These are phyloP conservation scores for Globisporangium uncinulatum DNA, from an alignment of 352 stramenopile species.

Conservation along the genomic window DNA sequence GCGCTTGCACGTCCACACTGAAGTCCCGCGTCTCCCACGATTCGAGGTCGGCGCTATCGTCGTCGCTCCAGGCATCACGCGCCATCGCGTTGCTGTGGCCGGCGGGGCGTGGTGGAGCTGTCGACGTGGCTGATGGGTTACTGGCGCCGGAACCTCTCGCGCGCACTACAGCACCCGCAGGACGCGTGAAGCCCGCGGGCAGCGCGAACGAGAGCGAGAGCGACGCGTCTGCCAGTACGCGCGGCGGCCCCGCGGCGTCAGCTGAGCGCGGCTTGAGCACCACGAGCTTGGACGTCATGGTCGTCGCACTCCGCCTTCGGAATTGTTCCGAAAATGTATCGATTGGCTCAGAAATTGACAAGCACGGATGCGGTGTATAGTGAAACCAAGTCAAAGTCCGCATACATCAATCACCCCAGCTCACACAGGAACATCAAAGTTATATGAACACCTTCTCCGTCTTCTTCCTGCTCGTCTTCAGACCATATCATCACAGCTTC, in stretches of 20 bases:
- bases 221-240: conserved; percentile 29
- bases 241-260: conserved; percentile 9
- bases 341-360: neutral
- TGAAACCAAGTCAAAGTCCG: neutral
- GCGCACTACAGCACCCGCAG: neutral
- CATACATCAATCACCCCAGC: no score
- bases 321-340: no score
- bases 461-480: no score
- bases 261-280: conserved; percentile 29
- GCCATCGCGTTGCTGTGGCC: neutral
- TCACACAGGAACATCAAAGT: neutral
- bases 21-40: conserved; percentile 47
- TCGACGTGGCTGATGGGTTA: neutral
- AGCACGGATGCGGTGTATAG: neutral
- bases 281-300: conserved; percentile 25
- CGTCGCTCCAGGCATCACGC: conserved; percentile 2
- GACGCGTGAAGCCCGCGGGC: conserved; percentile 20
- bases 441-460: neutral
- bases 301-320: neutral
- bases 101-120: neutral
- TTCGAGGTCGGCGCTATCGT: neutral
- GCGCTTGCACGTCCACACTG: neutral
- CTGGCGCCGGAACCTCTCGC: neutral
- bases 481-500: no score
- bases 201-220: conserved; percentile 47